phyloP scores from a whole-genome alignment of 768 basidiomycete genomes.

The Calocera viscosa region DNA sequence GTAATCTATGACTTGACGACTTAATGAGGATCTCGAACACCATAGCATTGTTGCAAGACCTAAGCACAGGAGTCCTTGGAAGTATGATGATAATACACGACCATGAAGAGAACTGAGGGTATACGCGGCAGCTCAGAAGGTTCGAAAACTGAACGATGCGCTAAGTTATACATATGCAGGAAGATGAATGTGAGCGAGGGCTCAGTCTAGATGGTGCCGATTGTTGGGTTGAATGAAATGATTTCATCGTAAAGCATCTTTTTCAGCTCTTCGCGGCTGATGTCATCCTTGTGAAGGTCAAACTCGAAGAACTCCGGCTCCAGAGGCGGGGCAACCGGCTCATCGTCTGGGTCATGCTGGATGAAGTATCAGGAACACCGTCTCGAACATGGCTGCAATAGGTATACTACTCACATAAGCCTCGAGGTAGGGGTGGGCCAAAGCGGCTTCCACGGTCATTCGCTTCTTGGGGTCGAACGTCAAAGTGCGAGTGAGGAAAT shows the following conservation, averaged over 20 bases:
- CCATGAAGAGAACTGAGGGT: not conserved
- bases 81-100: not conserved
- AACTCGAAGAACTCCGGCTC: conserved; percentile 76
- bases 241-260: conserved; percentile 19
- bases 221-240: conserved; percentile 10
- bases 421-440: conserved; percentile 80
- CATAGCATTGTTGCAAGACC: not conserved
- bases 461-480: conserved; percentile 79
- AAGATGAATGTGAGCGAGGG: not conserved
- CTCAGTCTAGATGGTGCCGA: not conserved
- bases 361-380: not conserved
- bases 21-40: conserved; percentile 4
- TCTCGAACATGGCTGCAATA: not conserved
- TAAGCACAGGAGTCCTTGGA: not conserved
- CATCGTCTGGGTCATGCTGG: conserved; percentile 76
- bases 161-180: not conserved
- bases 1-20: not conserved
- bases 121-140: not conserved
- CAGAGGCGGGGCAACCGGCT: conserved; percentile 64
- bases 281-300: conserved; percentile 33
- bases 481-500: conserved; percentile 66
- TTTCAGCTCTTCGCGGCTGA: conserved; percentile 27
- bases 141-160: not conserved
- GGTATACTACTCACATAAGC: conserved; percentile 30
- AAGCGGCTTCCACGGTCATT: conserved; percentile 75